Conservation (phyloP, 2,329 filamentous ascomycete genomes). For the Tolypocladium sp. region DNA sequence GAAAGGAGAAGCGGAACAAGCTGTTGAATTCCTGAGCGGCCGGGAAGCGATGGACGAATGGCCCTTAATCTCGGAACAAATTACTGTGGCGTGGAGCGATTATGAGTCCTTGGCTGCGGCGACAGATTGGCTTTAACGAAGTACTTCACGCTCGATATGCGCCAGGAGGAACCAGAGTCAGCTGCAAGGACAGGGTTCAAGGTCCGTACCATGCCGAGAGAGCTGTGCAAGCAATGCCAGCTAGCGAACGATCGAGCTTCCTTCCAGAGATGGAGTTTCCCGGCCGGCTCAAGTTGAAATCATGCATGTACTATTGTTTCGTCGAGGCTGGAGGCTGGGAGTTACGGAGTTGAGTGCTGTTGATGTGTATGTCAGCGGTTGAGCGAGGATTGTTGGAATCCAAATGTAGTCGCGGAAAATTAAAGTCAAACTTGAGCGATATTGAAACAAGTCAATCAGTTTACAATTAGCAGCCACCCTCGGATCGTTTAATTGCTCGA, state of each 20-base stretch:
- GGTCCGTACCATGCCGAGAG: background rate
- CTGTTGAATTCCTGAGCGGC: slow-evolving; percentile 52
- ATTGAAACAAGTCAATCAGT: background rate
- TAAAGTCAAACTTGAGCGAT: background rate
- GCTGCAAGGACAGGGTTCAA: background rate
- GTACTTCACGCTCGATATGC: background rate
- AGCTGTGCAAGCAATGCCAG: background rate
- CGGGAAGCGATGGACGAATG: background rate
- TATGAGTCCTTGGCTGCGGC: background rate
- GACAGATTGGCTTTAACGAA: background rate
- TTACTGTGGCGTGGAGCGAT: background rate
- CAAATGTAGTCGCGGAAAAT: background rate
- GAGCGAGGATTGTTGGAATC: background rate
- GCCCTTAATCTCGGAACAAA: background rate
- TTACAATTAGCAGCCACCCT: background rate
- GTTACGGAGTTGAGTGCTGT: background rate
- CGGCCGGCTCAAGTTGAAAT: background rate
- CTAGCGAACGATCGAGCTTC: background rate
- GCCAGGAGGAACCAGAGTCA: background rate
- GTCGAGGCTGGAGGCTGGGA: background rate
- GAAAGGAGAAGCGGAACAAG: slow-evolving; percentile 95
- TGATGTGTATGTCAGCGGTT: background rate
- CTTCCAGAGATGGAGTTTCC: background rate
- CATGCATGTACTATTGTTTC: background rate
- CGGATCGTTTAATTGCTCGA: background rate